A percentile compares a stretch with the other conserved stretches of the same genome.
Evolutionary conservation across 352 stramenopile genomes (phyloP).

Genomic region (Phytophthora boehmeriae): DNA sequence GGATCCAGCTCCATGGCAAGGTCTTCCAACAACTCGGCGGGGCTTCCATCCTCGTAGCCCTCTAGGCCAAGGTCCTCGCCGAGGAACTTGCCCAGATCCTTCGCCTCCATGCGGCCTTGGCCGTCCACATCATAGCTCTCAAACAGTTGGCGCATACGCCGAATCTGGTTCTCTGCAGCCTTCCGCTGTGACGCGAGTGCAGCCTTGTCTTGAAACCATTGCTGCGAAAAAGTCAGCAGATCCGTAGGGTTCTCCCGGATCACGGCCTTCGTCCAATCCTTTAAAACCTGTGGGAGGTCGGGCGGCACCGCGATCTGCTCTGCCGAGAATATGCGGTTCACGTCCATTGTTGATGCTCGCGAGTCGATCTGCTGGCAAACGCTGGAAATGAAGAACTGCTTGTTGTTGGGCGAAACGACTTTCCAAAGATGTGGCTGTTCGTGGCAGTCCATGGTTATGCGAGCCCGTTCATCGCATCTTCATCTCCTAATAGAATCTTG

Average conservation of each 20-base stretch:
- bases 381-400: neutral
- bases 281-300: slow-evolving; percentile 86
- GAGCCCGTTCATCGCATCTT: slow-evolving; percentile 40
- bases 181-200: slow-evolving; percentile 64
- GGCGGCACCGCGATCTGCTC: slow-evolving; percentile 91
- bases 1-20: slow-evolving; percentile 69
- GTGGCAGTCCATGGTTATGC: slow-evolving; percentile 26
- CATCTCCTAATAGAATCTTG: slow-evolving; percentile 66
- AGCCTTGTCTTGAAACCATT: slow-evolving; percentile 88
- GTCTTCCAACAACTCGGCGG: slow-evolving; percentile 61
- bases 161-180: slow-evolving; percentile 66
- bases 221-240: slow-evolving; percentile 79
- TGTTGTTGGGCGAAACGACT: slow-evolving; percentile 22
- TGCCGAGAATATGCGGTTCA: slow-evolving; percentile 92
- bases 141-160: slow-evolving; percentile 74
- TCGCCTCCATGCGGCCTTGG: slow-evolving; percentile 81
- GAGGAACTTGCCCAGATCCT: slow-evolving; percentile 71
- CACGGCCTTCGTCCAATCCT: slow-evolving; percentile 92
- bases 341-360: slow-evolving; percentile 56
- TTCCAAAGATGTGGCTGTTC: slow-evolving; percentile 15
- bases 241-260: slow-evolving; percentile 82
- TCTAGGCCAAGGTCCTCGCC: slow-evolving; percentile 65
- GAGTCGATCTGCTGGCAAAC: neutral
- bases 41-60: slow-evolving; percentile 55
- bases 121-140: slow-evolving; percentile 83